Base-by-base conservation (phyloP, 73 alveolate species). In the Paramecium tetraurelia region DNA sequence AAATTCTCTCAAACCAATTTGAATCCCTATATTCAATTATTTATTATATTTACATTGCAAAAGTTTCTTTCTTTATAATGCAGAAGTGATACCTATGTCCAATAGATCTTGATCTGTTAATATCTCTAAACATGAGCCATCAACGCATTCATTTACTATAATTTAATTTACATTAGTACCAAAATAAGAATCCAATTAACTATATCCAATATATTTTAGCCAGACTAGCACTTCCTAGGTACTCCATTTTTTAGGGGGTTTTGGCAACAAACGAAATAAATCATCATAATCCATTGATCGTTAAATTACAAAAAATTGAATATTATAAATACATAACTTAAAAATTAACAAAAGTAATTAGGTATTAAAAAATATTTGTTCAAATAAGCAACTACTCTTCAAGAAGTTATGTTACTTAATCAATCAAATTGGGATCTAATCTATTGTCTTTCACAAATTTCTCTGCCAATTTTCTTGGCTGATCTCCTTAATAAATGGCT, bases 231-330 rank as follows among this genome's bases (percentile, higher is more conserved):
- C 90, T 44, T 80, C 77, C n/a, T 80, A 44, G 20, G 46, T 27
- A n/a, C 27, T 80, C 90, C 90, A 80, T 80, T 48, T 41, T 46
- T 46, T 80, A 0, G 77, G 90, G 5, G 31, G 75, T 22, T 80
- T 80, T 10, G 90, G 90, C 18, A 80, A 80, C 46, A 80, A 7
- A 31, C 90, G 46, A 80, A 21, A 80, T 24, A 80, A 35, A 20
- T 80, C 90, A 27, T 80, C 90, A 27, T 80, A 80, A 80, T 80
- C 90, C 90, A 72, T 72, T 63, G 20, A 63, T 63, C 27, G 84
- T 63, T 63, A 63, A 63, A 33, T 22, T 63, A 63, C 46, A 63
- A 31, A 27, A 63, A 63, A 63, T 63, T 31, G 46, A 31, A 63
- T 63, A 63, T 63, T 22, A 63, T 53, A 53, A 53, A 16, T 53